A percentile compares a stretch with the other conserved stretches of the same genome.
Evolutionary conservation across 2,329 filamentous ascomycete genomes (phyloP).

Genomic region (Cercospora sojina): DNA sequence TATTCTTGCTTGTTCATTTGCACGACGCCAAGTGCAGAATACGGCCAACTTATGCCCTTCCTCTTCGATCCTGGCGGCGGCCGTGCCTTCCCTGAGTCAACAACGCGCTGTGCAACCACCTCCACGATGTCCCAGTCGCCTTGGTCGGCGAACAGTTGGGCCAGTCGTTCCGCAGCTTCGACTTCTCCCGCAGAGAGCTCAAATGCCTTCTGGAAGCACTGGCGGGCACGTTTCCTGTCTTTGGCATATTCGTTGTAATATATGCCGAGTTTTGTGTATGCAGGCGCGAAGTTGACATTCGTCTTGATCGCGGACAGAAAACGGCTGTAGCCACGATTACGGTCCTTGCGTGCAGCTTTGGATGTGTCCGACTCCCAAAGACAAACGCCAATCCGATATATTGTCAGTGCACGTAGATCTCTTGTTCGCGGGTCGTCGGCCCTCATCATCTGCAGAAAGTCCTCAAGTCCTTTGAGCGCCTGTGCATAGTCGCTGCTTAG

Average conservation of each 20-base stretch:
- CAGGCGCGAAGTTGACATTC: constrained; percentile 82
- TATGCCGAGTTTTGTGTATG: constrained; percentile 85
- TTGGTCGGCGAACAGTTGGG: constrained; percentile 80
- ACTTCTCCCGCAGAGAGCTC: constrained; percentile 87
- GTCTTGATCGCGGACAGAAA: constrained; percentile 83
- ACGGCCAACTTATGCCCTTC: constrained; percentile 93
- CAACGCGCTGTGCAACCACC: constrained; percentile 81
- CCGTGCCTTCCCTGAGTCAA: constrained; percentile 90
- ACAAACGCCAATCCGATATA: constrained; percentile 84
- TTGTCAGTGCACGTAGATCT: constrained; percentile 78
- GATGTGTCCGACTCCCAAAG: constrained; percentile 81
- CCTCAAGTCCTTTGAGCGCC: constrained; percentile 68
- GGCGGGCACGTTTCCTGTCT: constrained; percentile 81
- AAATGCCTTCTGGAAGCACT: constrained; percentile 94
- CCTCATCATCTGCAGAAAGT: constrained; percentile 65
- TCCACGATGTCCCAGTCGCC: constrained; percentile 97
- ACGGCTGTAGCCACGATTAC: constrained; percentile 76
- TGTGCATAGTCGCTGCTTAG: constrained; percentile 71
- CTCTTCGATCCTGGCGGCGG: constrained; percentile 90
- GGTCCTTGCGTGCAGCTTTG: constrained; percentile 71
- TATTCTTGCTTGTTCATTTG: constrained; percentile 95
- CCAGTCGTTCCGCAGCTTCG: constrained; percentile 80
- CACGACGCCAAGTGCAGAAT: constrained; percentile 87
- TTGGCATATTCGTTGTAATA: constrained; percentile 90
- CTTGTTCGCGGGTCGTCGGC: constrained; percentile 59